Evolutionary conservation across 1,284 basidiomycete species (phyloP).

Genomic region (Thecaphora thlaspeos): DNA sequence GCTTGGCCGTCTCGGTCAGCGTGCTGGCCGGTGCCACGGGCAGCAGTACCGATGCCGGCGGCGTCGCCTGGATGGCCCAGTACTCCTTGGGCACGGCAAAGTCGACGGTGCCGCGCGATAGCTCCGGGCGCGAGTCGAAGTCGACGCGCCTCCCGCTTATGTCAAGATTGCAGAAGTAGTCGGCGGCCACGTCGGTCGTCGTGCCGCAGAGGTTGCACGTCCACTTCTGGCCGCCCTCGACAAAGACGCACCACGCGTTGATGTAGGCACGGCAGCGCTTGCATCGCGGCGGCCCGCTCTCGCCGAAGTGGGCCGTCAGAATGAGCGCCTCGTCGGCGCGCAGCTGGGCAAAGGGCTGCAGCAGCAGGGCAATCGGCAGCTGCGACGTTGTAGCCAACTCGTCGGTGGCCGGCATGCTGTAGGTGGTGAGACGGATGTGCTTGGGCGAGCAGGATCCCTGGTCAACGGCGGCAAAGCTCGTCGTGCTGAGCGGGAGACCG

Average conservation of each 20-base stretch:
- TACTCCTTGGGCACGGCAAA: conserved; percentile 83
- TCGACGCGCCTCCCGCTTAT: conserved; percentile 78
- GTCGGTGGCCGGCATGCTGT: conserved; percentile 74
- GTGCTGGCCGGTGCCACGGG: conserved; percentile 48
- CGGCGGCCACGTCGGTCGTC: conserved; percentile 68
- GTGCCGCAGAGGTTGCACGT: conserved; percentile 86
- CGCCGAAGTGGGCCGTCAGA: conserved; percentile 70
- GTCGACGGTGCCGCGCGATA: conserved; percentile 88
- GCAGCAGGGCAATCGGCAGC: conserved; percentile 74
- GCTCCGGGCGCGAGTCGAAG: conserved; percentile 77
- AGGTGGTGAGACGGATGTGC: conserved; percentile 69
- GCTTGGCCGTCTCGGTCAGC: conserved; percentile 41
- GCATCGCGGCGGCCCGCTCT: conserved; percentile 79
- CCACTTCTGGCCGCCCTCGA: conserved; percentile 82
- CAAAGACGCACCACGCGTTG: conserved; percentile 90
- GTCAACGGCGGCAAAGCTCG: conserved; percentile 84
- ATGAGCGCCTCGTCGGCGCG: conserved; percentile 67
- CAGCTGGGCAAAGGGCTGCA: conserved; percentile 86
- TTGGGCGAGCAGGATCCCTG: conserved; percentile 77
- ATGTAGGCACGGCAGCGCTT: conserved; percentile 84
- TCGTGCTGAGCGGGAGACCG: conserved; percentile 72
- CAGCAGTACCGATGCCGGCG: conserved; percentile 38
- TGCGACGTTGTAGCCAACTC: conserved; percentile 78
- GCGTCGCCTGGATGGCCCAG: conserved; percentile 68
- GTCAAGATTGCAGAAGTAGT: conserved; percentile 85